Conservation (phyloP, 768 basidiomycete species). For the Coprinopsis cinerea region DNA sequence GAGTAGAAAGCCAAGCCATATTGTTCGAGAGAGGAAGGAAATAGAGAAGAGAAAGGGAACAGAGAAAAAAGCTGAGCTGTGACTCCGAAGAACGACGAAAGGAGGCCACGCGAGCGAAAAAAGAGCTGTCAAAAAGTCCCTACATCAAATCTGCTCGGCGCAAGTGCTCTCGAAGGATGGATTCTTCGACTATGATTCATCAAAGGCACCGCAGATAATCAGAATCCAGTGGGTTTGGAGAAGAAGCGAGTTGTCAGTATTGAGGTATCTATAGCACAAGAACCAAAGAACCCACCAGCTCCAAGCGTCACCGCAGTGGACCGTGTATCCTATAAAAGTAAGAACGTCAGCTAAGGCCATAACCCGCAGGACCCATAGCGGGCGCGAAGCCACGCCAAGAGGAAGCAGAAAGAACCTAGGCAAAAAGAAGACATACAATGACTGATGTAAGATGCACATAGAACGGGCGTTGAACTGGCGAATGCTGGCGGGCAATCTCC, state of each 20-base stretch:
- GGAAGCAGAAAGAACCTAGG: neutral
- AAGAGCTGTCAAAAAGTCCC: neutral
- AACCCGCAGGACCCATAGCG: neutral
- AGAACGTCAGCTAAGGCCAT: neutral
- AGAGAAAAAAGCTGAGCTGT: neutral
- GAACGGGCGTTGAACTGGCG: slow-evolving; percentile 61
- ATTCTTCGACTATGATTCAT: slow-evolving; percentile 53
- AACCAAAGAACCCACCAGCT: slow-evolving; percentile 43
- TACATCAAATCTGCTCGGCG: slow-evolving; percentile 66
- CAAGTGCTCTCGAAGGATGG: slow-evolving; percentile 66
- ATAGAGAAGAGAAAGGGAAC: no score
- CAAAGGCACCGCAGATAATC: neutral
- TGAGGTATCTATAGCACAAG: no score
- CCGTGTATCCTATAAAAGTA: slow-evolving; percentile 53
- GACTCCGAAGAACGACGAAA: neutral
- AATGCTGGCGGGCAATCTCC: slow-evolving; percentile 58
- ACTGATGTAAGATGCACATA: slow-evolving; percentile 74
- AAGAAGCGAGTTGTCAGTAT: no score
- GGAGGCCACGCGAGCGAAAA: no score
- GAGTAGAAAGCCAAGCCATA: no score
- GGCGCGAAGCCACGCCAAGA: neutral
- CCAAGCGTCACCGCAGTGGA: slow-evolving; percentile 68
- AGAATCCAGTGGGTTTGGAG: neutral
- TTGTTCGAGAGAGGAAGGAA: no score
- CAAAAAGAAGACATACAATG: slow-evolving; percentile 37